A percentile compares a stretch with the other conserved stretches of the same genome.
Evolutionary conservation across 2,329 filamentous ascomycete species (phyloP).

Genomic region (Dactylella cylindrospora): DNA sequence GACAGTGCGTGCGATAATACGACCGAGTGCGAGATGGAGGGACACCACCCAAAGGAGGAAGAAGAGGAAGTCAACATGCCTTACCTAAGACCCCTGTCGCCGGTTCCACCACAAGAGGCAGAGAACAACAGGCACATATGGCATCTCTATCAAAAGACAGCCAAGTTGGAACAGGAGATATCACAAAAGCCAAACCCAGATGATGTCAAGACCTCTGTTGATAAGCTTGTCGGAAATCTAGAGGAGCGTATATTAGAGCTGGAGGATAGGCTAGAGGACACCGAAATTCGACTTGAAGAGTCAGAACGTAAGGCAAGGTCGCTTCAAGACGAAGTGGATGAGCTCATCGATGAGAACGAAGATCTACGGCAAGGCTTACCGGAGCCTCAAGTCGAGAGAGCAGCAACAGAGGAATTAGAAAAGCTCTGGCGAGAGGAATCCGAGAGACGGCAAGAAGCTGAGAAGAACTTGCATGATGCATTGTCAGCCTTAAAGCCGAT

Average conservation of each 20-base stretch:
- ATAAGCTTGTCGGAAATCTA: constrained; percentile 17
- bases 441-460: constrained; percentile 15
- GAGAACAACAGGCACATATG: constrained; percentile 42
- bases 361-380: constrained; percentile 22
- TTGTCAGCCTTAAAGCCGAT: constrained; percentile 27
- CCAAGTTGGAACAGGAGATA: constrained; percentile 38
- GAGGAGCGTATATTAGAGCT: constrained; percentile 29
- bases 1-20: constrained; percentile 6
- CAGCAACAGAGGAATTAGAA: constrained; percentile 18
- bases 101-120: constrained; percentile 29
- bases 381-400: constrained; percentile 12
- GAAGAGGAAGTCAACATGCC: constrained; percentile 17
- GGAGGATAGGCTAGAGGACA: constrained; percentile 20
- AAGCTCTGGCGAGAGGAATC: constrained; percentile 18
- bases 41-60: constrained; percentile 2
- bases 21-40: constrained; percentile 36
- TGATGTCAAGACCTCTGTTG: constrained; percentile 26
- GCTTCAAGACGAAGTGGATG: constrained; percentile 38
- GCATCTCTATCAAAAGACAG: constrained; percentile 44
- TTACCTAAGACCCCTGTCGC: constrained; percentile 24
- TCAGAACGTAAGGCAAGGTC: constrained; percentile 24
- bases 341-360: constrained; percentile 28
- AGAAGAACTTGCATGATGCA: constrained; percentile 31
- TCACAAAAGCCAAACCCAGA: constrained; percentile 33
- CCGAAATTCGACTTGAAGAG: constrained; percentile 34